Conservation (phyloP, 495 filamentous ascomycete genomes). For the Talaromyces thailandensis region DNA sequence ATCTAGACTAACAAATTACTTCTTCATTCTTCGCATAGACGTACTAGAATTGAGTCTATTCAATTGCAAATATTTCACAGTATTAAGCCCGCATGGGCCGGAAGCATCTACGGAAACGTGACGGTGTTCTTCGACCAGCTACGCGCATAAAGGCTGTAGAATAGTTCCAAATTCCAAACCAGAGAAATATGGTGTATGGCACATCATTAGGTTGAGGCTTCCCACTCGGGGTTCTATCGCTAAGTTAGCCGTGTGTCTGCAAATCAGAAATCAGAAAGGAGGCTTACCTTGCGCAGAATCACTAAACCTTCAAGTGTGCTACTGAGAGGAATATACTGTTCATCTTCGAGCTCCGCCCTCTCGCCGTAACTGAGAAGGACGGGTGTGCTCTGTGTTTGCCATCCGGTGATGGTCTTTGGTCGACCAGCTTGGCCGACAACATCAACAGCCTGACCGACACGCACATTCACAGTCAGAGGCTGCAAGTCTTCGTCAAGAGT, state of each 20-base stretch:
- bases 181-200: neutral
- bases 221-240: constrained; percentile 45
- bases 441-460: constrained; percentile 95
- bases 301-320: constrained; percentile 90
- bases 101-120: neutral
- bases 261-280: neutral
- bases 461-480: constrained; percentile 89
- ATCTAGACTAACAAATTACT: neutral
- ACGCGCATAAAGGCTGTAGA: neutral
- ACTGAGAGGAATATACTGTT: constrained; percentile 87
- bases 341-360: constrained; percentile 92
- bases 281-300: constrained; percentile 85
- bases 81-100: neutral
- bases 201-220: constrained; percentile 27
- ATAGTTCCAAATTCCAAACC: neutral
- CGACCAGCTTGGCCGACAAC: constrained; percentile 94
- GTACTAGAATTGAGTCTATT: neutral
- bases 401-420: constrained; percentile 98
- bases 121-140: neutral
- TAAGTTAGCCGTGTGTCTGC: constrained; percentile 16
- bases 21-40: neutral
- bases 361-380: constrained; percentile 90
- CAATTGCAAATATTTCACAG: neutral
- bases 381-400: constrained; percentile 98
- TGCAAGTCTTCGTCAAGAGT: constrained; percentile 92